Evolutionary conservation across 2,329 filamentous ascomycete genomes (phyloP), one percentile per base, ranked within the genome.

Genomic region (Pyricularia sp.): DNA sequence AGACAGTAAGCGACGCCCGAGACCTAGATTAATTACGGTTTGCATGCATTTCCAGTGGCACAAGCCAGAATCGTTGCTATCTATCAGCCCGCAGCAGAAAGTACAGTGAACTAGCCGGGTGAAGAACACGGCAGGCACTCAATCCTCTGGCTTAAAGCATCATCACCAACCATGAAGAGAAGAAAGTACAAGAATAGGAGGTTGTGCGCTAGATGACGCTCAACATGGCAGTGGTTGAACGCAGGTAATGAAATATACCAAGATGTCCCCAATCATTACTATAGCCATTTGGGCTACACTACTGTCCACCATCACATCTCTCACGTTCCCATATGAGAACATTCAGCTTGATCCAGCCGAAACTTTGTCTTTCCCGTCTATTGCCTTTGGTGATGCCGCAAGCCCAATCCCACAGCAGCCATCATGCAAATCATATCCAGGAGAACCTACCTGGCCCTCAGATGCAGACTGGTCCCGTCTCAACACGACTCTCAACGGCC

Each of bases 381-480:
- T 66, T 10, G 64, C 64, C 22, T 66, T 66, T 60, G 65, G 65
- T 9, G 40, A 65, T n/a, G 22, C 30, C 4, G 16, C 64, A 22
- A 31, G 40, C n/a, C 59, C 60, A 1, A 55, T 33, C 8, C 35
- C 40, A 59, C 30, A 28, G n/a, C 59, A 28, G 12, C 40, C 65
- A 1, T 70, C 69, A 28, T 75, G 74, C 65, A 75, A 71, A 40
- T 70, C 68, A 26, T 71, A 70, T 62, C 72, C 73, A 1, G 72
- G 71, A 9, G 69, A 69, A 12, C 40, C 64, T 2, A 65, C 67
- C 7, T 76, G 74, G 75, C 74, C 74, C 0, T 60, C 68, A 2
- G 69, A 71, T 1, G 61, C 67, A 9, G 70, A 73, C 12, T 76
- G 74, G 74, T 62, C 67, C 7, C 66, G 33, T 13, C 69, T 76